These are phyloP conservation scores for Cryptosporidium ryanae DNA, from an alignment of 169 alveolate species.

Conservation along the genomic window DNA sequence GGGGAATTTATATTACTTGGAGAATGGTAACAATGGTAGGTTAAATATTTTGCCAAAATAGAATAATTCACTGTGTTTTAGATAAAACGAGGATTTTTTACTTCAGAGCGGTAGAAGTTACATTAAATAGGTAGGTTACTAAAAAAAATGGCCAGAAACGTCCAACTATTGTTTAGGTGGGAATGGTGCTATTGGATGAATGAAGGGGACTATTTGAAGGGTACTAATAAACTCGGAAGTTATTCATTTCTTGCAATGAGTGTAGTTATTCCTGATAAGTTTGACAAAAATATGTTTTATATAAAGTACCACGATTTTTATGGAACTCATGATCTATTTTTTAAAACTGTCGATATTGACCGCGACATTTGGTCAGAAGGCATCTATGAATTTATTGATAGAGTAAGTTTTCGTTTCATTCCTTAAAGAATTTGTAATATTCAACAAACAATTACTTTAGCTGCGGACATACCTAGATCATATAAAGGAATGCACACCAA, in stretches of 20 bases:
- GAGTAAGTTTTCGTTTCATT: slow-evolving; percentile 74
- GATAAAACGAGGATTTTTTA: slow-evolving; percentile 52
- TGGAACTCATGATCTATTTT: slow-evolving; percentile 81
- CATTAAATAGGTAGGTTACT: slow-evolving; percentile 54
- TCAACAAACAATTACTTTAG: neutral
- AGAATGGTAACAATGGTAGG: slow-evolving; percentile 56
- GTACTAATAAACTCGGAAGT: slow-evolving; percentile 77
- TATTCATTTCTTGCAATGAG: slow-evolving; percentile 83
- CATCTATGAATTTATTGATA: slow-evolving; percentile 82
- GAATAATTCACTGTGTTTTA: neutral
- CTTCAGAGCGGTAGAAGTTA: slow-evolving; percentile 58
- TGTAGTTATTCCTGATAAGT: slow-evolving; percentile 82
- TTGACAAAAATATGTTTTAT: slow-evolving; percentile 78
- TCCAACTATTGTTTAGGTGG: slow-evolving; percentile 76
- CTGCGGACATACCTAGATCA: slow-evolving; percentile 63
- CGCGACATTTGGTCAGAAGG: slow-evolving; percentile 87
- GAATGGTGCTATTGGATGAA: slow-evolving; percentile 83
- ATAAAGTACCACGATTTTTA: slow-evolving; percentile 82
- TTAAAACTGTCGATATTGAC: slow-evolving; percentile 82
- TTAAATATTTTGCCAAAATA: neutral
- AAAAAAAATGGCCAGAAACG: neutral
- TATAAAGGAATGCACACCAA: slow-evolving; percentile 41
- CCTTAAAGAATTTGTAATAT: neutral
- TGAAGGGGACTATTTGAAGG: slow-evolving; percentile 80
- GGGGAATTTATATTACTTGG: slow-evolving; percentile 66